Base-by-base conservation (phyloP, 2,329 filamentous ascomycete species). In the Diaporthe destruens region DNA sequence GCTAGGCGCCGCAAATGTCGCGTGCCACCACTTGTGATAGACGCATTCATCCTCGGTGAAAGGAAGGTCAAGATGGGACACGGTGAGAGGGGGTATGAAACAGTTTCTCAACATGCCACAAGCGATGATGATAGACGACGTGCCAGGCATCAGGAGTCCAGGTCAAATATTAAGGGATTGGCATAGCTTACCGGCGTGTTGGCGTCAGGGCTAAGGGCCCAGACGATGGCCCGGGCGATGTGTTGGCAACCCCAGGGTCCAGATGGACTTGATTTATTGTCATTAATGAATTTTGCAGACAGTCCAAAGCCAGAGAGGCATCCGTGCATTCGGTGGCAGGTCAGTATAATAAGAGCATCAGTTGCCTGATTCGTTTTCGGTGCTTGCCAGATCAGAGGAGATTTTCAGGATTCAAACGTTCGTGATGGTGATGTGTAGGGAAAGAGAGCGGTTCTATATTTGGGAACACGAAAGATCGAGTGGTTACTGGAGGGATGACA, bases 51-150 rank as follows among this genome's bases (percentile, higher is more conserved):
- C 29, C 29, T 25, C 20, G 25, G 32, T 44, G 54, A 29, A 29
- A n/a, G 44, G 42, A 53, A 53, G 55, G 54, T 55, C 14, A 29
- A 42, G 29, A 32, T 42, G 47, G 44, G 32, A 23, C 44, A n/a
- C 32, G 55, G 42, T 20, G 25, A 63, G 71, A 57, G 63, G 39
- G 51, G 53, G 49, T n/a, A 63, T 49, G 20, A 32, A 18, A 5
- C 36, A 9, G 53, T 25, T 59, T 49, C 55, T 36, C 44, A 47
- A 32, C 59, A 51, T 29, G 61, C 47, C 32, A 36, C n/a, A 34
- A 55, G 69, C 66, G 36, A 74, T 67, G 73, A 74, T 44, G 73
- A 74, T 44, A 71, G 57, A 74, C 47, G 73, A 72, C 59, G 61
- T 25, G 61, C 67, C 42, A 51, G 20, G 23, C 61, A 54, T 29